Evolutionary conservation across 768 basidiomycete species (phyloP).

Genomic region (Boletus vermiculosoides): DNA sequence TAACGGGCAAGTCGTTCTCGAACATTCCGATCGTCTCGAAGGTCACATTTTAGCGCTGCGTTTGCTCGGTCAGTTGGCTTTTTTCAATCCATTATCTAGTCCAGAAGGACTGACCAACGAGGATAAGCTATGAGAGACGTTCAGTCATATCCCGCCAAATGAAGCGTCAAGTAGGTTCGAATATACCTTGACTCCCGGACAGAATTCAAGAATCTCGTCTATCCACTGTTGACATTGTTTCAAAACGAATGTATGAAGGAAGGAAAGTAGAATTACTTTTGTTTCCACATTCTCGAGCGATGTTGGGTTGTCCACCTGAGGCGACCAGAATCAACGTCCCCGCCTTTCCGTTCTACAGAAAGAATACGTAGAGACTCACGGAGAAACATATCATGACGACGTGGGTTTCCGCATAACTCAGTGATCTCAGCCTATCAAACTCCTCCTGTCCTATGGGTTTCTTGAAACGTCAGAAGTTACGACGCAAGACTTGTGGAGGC

Average conservation of each 20-base stretch:
- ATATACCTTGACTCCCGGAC: conserved; percentile 88
- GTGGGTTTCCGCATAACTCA: conserved; percentile 97
- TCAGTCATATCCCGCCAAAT: conserved; percentile 2
- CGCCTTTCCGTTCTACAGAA: not conserved
- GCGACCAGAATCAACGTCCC: not conserved
- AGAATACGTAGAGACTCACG: conserved; percentile 40
- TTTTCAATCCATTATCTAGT: not conserved
- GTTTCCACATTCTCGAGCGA: conserved; percentile 95
- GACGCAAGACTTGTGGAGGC: conserved; percentile 3
- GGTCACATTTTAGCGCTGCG: conserved; percentile 91
- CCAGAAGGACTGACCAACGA: conserved; percentile 67
- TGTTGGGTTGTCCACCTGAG: conserved; percentile 87
- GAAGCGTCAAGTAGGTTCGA: not conserved
- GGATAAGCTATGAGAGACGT: conserved; percentile 57
- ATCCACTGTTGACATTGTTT: conserved; percentile 68
- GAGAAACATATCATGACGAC: conserved; percentile 97
- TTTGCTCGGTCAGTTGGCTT: conserved; percentile 10
- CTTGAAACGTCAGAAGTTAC: conserved; percentile 35
- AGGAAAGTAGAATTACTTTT: conserved; percentile 51
- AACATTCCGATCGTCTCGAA: conserved; percentile 77
- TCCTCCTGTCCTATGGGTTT: conserved; percentile 79
- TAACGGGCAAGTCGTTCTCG: conserved; percentile 72
- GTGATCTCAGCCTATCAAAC: conserved; percentile 87
- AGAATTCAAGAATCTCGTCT: conserved; percentile 88
- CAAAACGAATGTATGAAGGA: not conserved